Base-by-base conservation (phyloP, 352 stramenopile species). In the Phytophthora europaea region DNA sequence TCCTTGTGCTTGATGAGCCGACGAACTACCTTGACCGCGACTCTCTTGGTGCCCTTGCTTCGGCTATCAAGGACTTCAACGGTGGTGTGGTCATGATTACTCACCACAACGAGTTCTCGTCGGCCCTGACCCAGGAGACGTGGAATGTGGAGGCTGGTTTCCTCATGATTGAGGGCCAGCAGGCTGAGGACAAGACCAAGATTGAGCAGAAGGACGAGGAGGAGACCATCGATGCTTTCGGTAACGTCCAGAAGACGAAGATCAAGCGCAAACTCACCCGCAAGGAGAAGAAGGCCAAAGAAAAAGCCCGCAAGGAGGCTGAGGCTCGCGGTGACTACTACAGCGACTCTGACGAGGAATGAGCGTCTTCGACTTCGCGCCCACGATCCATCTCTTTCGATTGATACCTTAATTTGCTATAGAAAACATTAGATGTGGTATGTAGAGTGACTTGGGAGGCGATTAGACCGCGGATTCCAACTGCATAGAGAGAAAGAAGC, bases 71-170 rank as follows among this genome's bases (percentile, higher is more conserved):
- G 74, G 89, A 95, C 47, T 99, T 99, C 82, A 95, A 98, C 78
- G 98, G 98, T 81, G 98, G 98, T 91, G 95, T 99, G 15, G 87
- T 99, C 51, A 99, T 99, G 94, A 99, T 99, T 81, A 98, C 94
- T 40, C 97, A 99, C 83, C 97, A 98, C 95, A 95, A 98, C 72
- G 97, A 99, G 79, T 99, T 99, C 82, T 98, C 98, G 63, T 93
- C 87, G 67, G 94, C 91, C 2, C 83, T 99, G 52, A 98, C 88
- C 71, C 96, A 93, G 64, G 97, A 99, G 82, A 96, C 94, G 73
- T 99, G 97, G 97, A 88, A 98, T 76, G 90, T 99, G 2, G 93
- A 94, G 0, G 81, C 84, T 43, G 97, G 97, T 71, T 81, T 87
- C 54, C 82, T 99, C 10, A 33, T 61, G 18, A 94, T 99, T 48